Base-by-base conservation (phyloP, 1,139 yeast species). In the Taphrina flavorubra region DNA sequence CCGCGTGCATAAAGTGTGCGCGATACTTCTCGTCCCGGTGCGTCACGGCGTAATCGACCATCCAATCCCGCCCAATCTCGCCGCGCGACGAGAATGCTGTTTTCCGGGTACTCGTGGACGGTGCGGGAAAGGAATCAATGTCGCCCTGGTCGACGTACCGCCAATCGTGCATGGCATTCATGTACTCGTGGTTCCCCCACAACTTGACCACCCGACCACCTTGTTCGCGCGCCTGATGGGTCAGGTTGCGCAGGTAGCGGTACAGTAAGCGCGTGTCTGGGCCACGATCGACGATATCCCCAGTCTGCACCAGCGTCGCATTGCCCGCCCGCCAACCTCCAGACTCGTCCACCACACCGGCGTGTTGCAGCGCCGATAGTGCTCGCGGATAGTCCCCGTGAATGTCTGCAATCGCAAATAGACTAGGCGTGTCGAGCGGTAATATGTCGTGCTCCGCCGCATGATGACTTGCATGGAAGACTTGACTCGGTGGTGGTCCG, bases 1-100 rank as follows among this genome's bases (percentile, higher is more conserved):
- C 70, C 14, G 70, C 70, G 55, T 68, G 70, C 68, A 68, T 68
- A 44, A 68, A 68, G 60, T 64, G 68, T 1, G 65, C 67, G 31
- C 68, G 56, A 46, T 34, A 62, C 10, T n/a, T 31, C 6, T 56
- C 40, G 51, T 68, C 70, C 11, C 61, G 51, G 37, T 63, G 55
- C 11, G 68, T 68, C 20, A 68, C 65, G 5, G 40, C 51, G 39
- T 68, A 68, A 14, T 63, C 59, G 7, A 56, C n/a, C 58, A 68
- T 37, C 55, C 65, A 60, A n/a, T 64, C 64, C 16, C 31, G 13
- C 13, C 64, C 64, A 37, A 68, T 64, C 6, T 46, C 58, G 8
- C 70, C 70, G 10, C 31, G 25, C 4, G 34, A 36, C 31, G 59
- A 49, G 56, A 65, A 68, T 6, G 62, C 59, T 31, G n/a, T 37